Base-by-base conservation (phyloP, 1,284 basidiomycete genomes). In the Rhodotorula sp. region DNA sequence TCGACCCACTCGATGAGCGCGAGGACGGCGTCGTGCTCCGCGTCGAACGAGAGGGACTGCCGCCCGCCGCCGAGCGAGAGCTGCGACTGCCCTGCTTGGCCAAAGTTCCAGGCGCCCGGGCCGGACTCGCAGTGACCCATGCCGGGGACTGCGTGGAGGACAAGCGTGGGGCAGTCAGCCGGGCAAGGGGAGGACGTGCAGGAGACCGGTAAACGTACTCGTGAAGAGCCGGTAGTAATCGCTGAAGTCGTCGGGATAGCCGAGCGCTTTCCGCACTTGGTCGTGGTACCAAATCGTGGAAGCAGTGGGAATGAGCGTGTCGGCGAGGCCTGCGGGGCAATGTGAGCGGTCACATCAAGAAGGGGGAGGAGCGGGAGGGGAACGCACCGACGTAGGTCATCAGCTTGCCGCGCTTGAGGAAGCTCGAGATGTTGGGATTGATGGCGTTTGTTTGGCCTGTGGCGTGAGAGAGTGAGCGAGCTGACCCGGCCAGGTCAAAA, bases 351-450 rank as follows among this genome's bases (percentile, higher is more conserved):
- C 50, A 53, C 12, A 12, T 27, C 4, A 29, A n/a, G 34, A 19
- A 13, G 34, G 53, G 10, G 15, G 44, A 44, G 19, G 21, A 12
- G 44, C 44, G 44, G 3, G 44, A 44, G 19, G 12, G 8, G 8
- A 10, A 53, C 34, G 69, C 25, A 3, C 78, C 54, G 21, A 64
- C 63, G 41, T 55, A 63, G 29, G 74, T 73, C 0, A 77, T 6
- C 3, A 79, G 59, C 61, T 78, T 78, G 17, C 76, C 76, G 19
- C 65, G 66, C 32, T 62, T 69, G 32, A 78, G 67, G 71, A 76
- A 79, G 0, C 61, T 57, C n/a, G 34, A 27, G 29, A 79, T 73
- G 64, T 79, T 48, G 25, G 67, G 61, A 27, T 79, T 53, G 25
- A 50, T 67, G 21, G 78, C 78, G 44, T 68, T 75, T 9, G 69